phyloP scores from a whole-genome alignment of 441 rosid genomes.

The Arabidopsis lyrata region DNA sequence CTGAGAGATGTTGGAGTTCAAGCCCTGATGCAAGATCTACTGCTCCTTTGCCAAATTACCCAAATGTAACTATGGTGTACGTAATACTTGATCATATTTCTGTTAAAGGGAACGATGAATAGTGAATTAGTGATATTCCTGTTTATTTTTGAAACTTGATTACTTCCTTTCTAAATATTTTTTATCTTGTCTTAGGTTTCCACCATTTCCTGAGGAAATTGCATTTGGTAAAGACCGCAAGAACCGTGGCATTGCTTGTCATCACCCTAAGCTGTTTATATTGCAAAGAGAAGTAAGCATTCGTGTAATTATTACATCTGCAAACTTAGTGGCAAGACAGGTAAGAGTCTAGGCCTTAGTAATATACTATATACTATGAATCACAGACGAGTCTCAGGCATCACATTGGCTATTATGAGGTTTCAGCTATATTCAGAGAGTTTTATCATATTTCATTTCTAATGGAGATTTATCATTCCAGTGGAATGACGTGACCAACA shows the following conservation, averaged over 20 bases:
- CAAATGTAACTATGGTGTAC: conserved; percentile 80
- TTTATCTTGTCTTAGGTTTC: conserved; percentile 62
- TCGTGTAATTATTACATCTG: conserved; percentile 84
- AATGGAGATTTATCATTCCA: conserved; percentile 45
- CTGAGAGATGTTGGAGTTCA: conserved; percentile 87
- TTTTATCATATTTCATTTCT: conserved; percentile 21
- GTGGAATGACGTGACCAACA: conserved; percentile 94
- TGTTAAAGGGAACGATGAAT: not conserved
- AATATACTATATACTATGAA: not conserved
- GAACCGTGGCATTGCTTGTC: conserved; percentile 91
- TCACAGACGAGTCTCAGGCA: conserved; percentile 3
- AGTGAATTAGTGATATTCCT: not conserved
- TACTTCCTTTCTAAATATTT: conserved; percentile 31
- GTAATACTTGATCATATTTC: conserved; percentile 39
- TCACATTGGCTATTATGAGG: not conserved
- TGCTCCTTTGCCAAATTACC: conserved; percentile 70
- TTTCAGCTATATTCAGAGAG: conserved; percentile 5
- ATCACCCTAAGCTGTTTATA: conserved; percentile 90
- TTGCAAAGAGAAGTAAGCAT: conserved; percentile 80
- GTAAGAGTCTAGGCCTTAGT: conserved; percentile 48
- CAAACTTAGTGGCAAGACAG: conserved; percentile 88
- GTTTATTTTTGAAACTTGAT: conserved; percentile 1
- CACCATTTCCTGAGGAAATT: conserved; percentile 82
- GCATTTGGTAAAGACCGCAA: conserved; percentile 88
- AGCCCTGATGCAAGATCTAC: conserved; percentile 65